Percentiles rank a stretch among this genome's conserved stretches.
phyloP scores from a whole-genome alignment of 208 protist genomes.

The Blastocrithidia nonstop region DNA sequence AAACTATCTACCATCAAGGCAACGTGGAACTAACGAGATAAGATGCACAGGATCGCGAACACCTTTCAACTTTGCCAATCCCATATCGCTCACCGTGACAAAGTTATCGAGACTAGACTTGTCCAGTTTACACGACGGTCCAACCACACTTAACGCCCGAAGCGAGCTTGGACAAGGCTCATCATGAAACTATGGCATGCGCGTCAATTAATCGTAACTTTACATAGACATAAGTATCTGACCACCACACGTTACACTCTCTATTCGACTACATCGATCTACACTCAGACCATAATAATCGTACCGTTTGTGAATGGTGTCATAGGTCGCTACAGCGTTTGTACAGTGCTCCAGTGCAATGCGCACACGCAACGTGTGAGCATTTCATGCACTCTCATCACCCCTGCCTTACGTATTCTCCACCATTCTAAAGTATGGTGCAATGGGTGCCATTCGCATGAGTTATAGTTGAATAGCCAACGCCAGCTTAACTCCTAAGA shows the following conservation, averaged over 20 bases:
- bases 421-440: constrained; percentile 42
- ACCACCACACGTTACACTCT: constrained; percentile 46
- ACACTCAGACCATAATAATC: constrained; percentile 86
- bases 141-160: constrained; percentile 20
- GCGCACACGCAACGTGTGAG: constrained; percentile 30
- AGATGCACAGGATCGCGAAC: constrained; percentile 33
- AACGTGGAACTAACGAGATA: constrained; percentile 41
- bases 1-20: constrained; percentile 29
- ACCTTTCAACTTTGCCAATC: constrained; percentile 25
- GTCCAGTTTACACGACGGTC: constrained; percentile 11
- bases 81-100: constrained; percentile 31
- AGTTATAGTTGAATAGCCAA: constrained; percentile 56
- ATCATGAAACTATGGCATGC: constrained; percentile 29
- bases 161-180: constrained; percentile 33
- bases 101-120: constrained; percentile 31
- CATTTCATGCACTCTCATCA: constrained; percentile 16
- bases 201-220: constrained; percentile 36
- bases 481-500: constrained; percentile 50
- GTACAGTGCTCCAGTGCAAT: constrained; percentile 66
- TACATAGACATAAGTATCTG: constrained; percentile 67
- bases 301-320: constrained; percentile 42
- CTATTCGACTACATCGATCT: constrained; percentile 69
- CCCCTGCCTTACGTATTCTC: constrained; percentile 29
- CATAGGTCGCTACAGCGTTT: constrained; percentile 40
- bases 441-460: constrained; percentile 43